Evolutionary conservation across 176 grass and related monocot species (phyloP), one percentile per base, ranked within the genome.

Genomic region (Cenchrus purpureus): DNA sequence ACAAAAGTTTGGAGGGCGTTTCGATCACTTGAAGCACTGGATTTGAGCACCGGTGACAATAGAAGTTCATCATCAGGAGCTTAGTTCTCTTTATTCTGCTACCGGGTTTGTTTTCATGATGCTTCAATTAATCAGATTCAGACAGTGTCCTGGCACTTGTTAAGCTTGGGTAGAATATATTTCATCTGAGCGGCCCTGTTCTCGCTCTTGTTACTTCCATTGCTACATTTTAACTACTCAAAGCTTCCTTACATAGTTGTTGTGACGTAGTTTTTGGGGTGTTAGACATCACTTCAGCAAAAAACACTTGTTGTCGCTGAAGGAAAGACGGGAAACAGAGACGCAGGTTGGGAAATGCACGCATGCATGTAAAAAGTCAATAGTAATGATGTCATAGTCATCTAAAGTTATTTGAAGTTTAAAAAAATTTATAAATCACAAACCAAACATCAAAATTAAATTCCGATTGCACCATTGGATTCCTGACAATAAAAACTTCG

Each of bases 1-100:
- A 25, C 22, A 25, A 25, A 98, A 98, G 86, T 95, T 98, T 87
- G 91, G 93, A 60, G 73, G 92, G 40, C 68, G 83, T 0, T 95
- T 73, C 80, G 65, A 34, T 80, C 83, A 68, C 43, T 90, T 66
- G 96, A 94, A 78, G 87, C 66, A 68, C 70, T 88, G 71, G 65
- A 88, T 82, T 77, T 80, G 22, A 80, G 65, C 68, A 79, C 22
- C 76, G 62, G 29, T 57, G 86, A 79, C 71, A 85, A 79, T 17
- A 68, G 42, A 60, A 78, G 76, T 77, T 75, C 67, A 51, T 85
- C 90, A 59, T 88, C 89, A 90, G 74, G 43, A 74, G 81, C 76
- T 8, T 90, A 91, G 84, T 80, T 60, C 54, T 74, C 28, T 81
- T 43, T 73, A 25, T 68, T 32, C 1, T 6, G 31, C 67, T 67